Percentiles rank a stretch among this genome's conserved stretches.
Conservation (phyloP, 768 basidiomycete genomes). For the Podaxis carcinomalis region DNA sequence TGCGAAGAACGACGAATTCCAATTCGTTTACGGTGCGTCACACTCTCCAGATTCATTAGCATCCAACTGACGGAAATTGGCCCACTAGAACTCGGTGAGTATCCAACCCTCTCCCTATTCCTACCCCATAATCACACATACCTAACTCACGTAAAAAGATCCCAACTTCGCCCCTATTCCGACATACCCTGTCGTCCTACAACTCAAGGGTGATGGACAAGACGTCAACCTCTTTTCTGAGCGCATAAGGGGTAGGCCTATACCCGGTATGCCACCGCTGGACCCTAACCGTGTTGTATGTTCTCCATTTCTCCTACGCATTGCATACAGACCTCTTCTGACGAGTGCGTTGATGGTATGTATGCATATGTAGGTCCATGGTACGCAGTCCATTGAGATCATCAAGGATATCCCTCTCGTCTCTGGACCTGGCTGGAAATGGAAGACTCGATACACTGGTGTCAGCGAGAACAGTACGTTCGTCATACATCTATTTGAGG, state of each 20-base stretch:
- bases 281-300: conserved; percentile 69
- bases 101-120: neutral
- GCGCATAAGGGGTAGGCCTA: conserved; percentile 34
- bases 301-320: conserved; percentile 6
- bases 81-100: conserved; percentile 50
- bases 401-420: conserved; percentile 72
- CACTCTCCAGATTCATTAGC: neutral
- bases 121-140: too few relatives aligned
- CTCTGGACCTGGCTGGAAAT: conserved; percentile 77
- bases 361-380: conserved; percentile 58
- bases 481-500: neutral
- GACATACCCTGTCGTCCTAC: conserved; percentile 80
- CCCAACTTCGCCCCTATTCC: conserved; percentile 69
- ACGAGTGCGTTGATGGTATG: neutral
- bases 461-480: conserved; percentile 79
- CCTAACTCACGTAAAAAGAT: conserved; percentile 13
- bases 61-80: neutral
- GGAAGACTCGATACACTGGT: conserved; percentile 60
- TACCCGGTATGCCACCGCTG: conserved; percentile 68
- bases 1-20: conserved; percentile 68
- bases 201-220: conserved; percentile 61
- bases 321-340: neutral
- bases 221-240: conserved; percentile 71
- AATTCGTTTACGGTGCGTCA: conserved; percentile 64
- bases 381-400: conserved; percentile 73